These are phyloP conservation scores for Xerocomus potaroensis DNA, from an alignment of 768 basidiomycete genomes.

Conservation along the genomic window DNA sequence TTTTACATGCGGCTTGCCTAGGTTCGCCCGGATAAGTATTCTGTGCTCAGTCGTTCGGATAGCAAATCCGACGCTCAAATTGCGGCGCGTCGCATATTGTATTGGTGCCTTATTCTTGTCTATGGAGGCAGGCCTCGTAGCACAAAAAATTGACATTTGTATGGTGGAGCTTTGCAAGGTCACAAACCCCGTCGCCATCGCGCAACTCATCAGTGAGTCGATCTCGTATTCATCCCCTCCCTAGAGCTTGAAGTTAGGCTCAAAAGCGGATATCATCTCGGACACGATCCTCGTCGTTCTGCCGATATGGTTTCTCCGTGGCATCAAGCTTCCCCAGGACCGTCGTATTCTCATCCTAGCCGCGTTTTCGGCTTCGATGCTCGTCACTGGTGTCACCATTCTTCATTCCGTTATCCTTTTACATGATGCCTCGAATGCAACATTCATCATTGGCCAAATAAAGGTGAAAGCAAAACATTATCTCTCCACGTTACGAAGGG, in stretches of 20 bases:
- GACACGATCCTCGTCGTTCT: neutral
- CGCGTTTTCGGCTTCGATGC: conserved; percentile 4
- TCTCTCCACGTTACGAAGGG: no score
- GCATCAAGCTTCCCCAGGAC: conserved; percentile 3
- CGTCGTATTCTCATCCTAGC: conserved; percentile 7
- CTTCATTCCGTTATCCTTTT: conserved; percentile 2
- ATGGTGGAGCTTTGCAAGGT: neutral
- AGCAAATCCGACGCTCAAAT: neutral
- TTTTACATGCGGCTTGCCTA: neutral
- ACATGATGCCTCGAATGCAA: neutral
- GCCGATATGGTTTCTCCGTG: conserved; percentile 4
- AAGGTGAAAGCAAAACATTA: no score
- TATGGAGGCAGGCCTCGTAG: neutral
- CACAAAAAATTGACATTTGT: conserved; percentile 5
- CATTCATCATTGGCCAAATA: neutral
- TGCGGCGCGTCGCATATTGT: neutral
- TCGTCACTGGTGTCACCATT: conserved; percentile 6
- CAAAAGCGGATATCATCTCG: conserved; percentile 1
- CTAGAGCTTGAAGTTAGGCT: no score
- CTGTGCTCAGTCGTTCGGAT: conserved; percentile 10
- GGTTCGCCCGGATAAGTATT: conserved; percentile 8
- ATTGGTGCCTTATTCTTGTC: neutral
- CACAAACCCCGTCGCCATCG: neutral
- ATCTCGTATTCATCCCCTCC: neutral
- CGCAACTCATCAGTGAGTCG: conserved; percentile 7